Conservation (phyloP, 2,329 filamentous ascomycete species). For the Beauveria australis region DNA sequence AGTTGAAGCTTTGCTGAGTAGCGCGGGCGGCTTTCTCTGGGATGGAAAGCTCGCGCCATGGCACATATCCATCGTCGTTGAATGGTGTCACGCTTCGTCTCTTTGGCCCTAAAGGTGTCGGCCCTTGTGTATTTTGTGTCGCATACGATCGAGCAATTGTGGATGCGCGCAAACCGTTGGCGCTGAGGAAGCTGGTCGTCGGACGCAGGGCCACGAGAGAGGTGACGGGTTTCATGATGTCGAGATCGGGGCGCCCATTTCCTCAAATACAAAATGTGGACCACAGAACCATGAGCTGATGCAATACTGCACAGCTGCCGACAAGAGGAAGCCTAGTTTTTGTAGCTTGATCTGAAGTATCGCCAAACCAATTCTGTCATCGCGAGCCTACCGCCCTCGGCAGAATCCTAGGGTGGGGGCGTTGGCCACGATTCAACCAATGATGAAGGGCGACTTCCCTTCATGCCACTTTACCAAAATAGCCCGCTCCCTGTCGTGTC, state of each 20-base stretch:
- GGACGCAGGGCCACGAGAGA: constrained; percentile 29
- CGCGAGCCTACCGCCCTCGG: constrained; percentile 28
- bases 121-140: constrained; percentile 42
- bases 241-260: constrained; percentile 27
- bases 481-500: constrained; percentile 19
- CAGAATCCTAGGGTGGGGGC: constrained; percentile 26
- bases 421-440: constrained; percentile 16
- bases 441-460: constrained; percentile 26
- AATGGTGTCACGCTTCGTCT: constrained; percentile 71
- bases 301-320: background rate
- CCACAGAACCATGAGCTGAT: background rate
- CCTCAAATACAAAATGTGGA: constrained; percentile 7
- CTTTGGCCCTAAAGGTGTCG: constrained; percentile 35
- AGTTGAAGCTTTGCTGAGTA: constrained; percentile 86
- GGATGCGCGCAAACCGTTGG: constrained; percentile 27
- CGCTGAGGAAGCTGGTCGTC: constrained; percentile 20
- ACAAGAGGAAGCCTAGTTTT: background rate
- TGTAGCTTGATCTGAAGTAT: background rate
- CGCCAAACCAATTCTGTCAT: constrained; percentile 3
- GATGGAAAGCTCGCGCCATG: constrained; percentile 68
- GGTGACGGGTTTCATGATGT: constrained; percentile 39
- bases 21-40: constrained; percentile 76
- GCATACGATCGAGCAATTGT: constrained; percentile 46
- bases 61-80: constrained; percentile 75
- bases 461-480: constrained; percentile 35